These are phyloP conservation scores for Sclerotinia nivalis DNA, from an alignment of 2,329 filamentous ascomycete genomes.

Conservation along the genomic window DNA sequence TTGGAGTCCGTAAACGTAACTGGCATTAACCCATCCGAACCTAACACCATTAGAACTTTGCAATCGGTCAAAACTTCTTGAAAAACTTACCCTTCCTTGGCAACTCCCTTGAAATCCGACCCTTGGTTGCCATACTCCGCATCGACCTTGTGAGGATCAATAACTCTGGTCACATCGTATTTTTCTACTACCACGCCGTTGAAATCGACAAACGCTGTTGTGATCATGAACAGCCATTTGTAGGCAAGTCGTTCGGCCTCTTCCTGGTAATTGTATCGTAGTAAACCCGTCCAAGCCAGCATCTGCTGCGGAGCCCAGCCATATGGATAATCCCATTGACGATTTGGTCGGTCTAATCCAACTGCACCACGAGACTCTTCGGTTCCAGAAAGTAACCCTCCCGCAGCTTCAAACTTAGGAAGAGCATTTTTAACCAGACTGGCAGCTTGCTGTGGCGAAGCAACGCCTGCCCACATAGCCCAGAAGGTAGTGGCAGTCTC, in stretches of 20 bases:
- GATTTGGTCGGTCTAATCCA: slow-evolving; percentile 80
- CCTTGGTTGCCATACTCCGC: slow-evolving; percentile 99
- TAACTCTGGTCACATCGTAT: slow-evolving; percentile 89
- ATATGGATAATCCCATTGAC: slow-evolving; percentile 98
- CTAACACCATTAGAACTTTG: slow-evolving; percentile 50
- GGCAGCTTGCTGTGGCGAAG: slow-evolving; percentile 82
- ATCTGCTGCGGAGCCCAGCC: slow-evolving; percentile 99
- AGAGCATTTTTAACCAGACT: slow-evolving; percentile 78
- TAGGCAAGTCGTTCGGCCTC: slow-evolving; percentile 89
- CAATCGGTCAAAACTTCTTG: background rate
- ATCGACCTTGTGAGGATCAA: slow-evolving; percentile 90
- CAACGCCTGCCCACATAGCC: slow-evolving; percentile 93
- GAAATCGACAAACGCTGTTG: slow-evolving; percentile 96
- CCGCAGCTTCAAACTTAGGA: slow-evolving; percentile 83
- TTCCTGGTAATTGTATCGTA: slow-evolving; percentile 87
- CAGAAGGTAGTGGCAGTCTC: slow-evolving; percentile 94
- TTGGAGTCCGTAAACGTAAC: slow-evolving; percentile 89
- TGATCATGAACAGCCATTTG: slow-evolving; percentile 98
- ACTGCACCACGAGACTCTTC: slow-evolving; percentile 82
- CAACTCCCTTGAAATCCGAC: slow-evolving; percentile 90
- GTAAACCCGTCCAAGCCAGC: slow-evolving; percentile 89
- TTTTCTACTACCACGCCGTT: slow-evolving; percentile 98
- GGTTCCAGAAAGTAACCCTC: slow-evolving; percentile 86
- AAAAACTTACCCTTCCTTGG: slow-evolving; percentile 83
- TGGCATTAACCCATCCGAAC: slow-evolving; percentile 98